These are phyloP conservation scores for Euphorbia tirucalli DNA, from an alignment of 345 rosid genomes.

Conservation along the genomic window DNA sequence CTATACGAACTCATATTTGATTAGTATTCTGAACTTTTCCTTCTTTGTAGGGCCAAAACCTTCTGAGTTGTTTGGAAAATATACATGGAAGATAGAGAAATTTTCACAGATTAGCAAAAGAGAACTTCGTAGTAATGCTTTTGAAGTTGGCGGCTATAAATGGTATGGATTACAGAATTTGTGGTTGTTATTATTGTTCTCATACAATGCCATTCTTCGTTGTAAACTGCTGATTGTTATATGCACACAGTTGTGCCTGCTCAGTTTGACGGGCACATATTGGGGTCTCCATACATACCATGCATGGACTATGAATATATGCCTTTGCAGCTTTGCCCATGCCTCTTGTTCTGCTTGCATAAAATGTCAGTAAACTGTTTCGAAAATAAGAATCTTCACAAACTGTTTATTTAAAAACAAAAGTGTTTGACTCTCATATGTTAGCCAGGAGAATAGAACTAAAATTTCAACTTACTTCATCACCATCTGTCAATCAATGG, in stretches of 20 bases:
- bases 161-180: conserved; percentile 57
- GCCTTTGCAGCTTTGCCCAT: too few relatives aligned
- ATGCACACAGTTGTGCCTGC: background rate
- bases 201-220: background rate
- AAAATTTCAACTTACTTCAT: background rate
- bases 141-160: conserved; percentile 90
- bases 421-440: background rate
- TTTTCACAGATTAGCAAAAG: conserved; percentile 81
- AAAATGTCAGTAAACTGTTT: background rate
- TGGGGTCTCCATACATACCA: background rate
- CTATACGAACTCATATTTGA: background rate
- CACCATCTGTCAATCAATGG: background rate
- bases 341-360: background rate
- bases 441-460: background rate
- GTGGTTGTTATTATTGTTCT: background rate
- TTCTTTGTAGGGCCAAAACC: conserved; percentile 63
- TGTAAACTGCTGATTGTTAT: background rate
- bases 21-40: conserved; percentile 16
- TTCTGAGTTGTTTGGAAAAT: conserved; percentile 64
- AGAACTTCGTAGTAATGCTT: conserved; percentile 71
- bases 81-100: conserved; percentile 89
- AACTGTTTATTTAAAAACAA: background rate
- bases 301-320: background rate
- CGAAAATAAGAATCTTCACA: background rate
- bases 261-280: background rate